A percentile compares a stretch with the other conserved stretches of the same genome.
phyloP scores from a whole-genome alignment of 2,329 filamentous ascomycete species.

The Alternaria alternata region DNA sequence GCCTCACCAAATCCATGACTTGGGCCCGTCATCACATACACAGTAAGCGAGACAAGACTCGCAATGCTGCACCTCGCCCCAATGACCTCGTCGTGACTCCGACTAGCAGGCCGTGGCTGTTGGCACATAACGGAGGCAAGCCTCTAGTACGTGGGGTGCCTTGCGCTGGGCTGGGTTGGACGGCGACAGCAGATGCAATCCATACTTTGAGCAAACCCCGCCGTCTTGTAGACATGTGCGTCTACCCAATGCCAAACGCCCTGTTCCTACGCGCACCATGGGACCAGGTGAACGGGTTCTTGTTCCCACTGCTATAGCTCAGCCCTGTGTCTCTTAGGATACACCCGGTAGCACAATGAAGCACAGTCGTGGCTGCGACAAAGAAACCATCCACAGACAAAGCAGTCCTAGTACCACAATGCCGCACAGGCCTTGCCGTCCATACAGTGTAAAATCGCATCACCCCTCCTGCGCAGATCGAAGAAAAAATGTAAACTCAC shows the following conservation, averaged over 20 bases:
- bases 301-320: constrained; percentile 22
- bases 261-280: constrained; percentile 8
- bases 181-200: neutral
- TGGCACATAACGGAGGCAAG: neutral
- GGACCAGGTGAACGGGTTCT: constrained; percentile 26
- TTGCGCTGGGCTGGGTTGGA: neutral
- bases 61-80: constrained; percentile 22
- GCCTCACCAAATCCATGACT: constrained; percentile 16
- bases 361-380: constrained; percentile 8
- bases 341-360: constrained; percentile 16
- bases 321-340: constrained; percentile 7
- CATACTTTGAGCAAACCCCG: constrained; percentile 21
- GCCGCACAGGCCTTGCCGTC: neutral
- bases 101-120: constrained; percentile 14
- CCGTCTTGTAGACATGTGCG: constrained; percentile 15
- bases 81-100: constrained; percentile 21
- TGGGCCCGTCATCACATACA: constrained; percentile 24
- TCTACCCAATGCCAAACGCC: constrained; percentile 13
- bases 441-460: constrained; percentile 5
- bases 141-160: constrained; percentile 3
- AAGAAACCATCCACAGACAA: constrained; percentile 12
- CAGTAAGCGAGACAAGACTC: constrained; percentile 16
- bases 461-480: constrained; percentile 1
- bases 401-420: constrained; percentile 8
- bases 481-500: constrained; percentile 15